Percentiles rank a stretch among this genome's conserved stretches.
Evolutionary conservation across 495 filamentous ascomycete species (phyloP).

Genomic region (Podospora didyma): DNA sequence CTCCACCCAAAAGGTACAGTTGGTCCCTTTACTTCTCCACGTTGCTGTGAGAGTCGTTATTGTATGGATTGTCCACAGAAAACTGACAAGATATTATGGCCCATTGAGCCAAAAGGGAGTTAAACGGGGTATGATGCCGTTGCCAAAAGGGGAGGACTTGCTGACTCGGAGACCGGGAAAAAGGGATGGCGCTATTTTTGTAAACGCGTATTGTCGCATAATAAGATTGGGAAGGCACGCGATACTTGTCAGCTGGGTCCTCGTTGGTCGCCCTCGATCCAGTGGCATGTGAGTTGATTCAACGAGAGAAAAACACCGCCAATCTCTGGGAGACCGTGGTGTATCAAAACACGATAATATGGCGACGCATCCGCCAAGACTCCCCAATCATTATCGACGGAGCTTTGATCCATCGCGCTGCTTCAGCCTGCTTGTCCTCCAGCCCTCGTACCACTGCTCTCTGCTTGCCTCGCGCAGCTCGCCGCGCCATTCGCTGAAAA

Average conservation of each 20-base stretch:
- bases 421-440: conserved; percentile 70
- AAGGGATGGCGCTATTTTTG: conserved; percentile 2
- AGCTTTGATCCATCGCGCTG: conserved; percentile 31
- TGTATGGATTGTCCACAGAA: background rate
- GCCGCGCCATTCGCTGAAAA: conserved; percentile 88
- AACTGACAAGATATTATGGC: background rate
- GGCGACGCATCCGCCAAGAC: background rate
- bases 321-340: background rate
- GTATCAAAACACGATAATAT: background rate
- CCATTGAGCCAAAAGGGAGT: background rate
- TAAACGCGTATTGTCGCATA: conserved; percentile 1
- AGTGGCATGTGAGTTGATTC: too few species aligned
- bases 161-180: background rate
- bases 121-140: conserved; percentile 19
- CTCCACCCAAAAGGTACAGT: background rate
- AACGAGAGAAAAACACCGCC: background rate
- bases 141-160: background rate
- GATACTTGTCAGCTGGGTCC: too few species aligned
- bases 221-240: background rate
- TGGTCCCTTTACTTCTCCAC: background rate
- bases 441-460: conserved; percentile 94
- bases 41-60: background rate
- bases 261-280: too few species aligned
- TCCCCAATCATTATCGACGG: conserved; percentile 13
- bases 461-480: conserved; percentile 90